Base-by-base conservation (phyloP, 352 stramenopile genomes). In the Globisporangium polare region DNA sequence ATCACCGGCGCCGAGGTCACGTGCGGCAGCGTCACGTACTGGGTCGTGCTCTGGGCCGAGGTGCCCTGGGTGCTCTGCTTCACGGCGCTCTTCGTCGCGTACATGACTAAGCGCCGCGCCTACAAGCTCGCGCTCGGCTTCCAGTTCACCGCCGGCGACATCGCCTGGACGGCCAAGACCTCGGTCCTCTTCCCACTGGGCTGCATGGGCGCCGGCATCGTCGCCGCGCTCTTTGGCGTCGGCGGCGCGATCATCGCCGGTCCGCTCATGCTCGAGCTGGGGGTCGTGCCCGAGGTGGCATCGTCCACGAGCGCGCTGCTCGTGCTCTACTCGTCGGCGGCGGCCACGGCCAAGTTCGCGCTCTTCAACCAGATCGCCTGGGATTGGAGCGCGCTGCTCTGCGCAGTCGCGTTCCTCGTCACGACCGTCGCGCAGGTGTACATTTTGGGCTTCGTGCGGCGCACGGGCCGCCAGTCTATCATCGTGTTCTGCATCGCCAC, bases 231-330 rank as follows among this genome's bases (percentile, higher is more conserved):
- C 46, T 75, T 88, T 46, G 78, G 74, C 58, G 70, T 88, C 35
- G 78, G 77, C 27, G 78, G 72, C 20, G 77, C 67, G 26, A 76
- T 86, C 63, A 74, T 90, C 58, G 78, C 74, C 10, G 77, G 80
- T 1, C 80, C 78, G 3, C 62, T 90, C 20, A 74, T 87, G 73
- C 71, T 90, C 20, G 78, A 88, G 56, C 58, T 84, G 62, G 78
- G 76, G 10, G 73, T 89, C 33, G 51, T 82, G 5, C 75, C 80
- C 0, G 71, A 84, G 47, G 80, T 88, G 9, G 73, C 71, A 5
- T 78, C 72, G 5, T 71, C 78, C 12, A 86, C 66, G 3, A 83
- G 56, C 24, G 73, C 79, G 22, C 43, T 82, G 27, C 74, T 86
- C 55, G 75, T 88, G 60, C 54, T 90, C 49, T 90, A 82, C 53